phyloP scores from a whole-genome alignment of 768 basidiomycete species.

The Mycena galericulata region DNA sequence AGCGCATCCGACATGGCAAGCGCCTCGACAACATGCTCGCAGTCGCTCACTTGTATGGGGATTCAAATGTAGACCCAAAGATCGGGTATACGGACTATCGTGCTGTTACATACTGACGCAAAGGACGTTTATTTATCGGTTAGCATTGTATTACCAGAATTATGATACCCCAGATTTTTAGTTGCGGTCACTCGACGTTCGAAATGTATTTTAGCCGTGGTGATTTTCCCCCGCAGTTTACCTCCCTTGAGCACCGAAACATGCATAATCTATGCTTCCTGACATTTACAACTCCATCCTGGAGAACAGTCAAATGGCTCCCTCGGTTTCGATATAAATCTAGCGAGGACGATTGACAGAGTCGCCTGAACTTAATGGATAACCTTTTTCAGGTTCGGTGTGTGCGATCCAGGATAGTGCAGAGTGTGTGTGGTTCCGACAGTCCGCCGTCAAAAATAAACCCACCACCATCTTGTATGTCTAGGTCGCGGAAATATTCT shows the following conservation, averaged over 20 bases:
- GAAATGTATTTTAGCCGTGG: too few species aligned
- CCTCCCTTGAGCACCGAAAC: too few species aligned
- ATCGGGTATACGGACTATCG: slow-evolving; percentile 45
- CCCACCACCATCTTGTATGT: slow-evolving; percentile 1
- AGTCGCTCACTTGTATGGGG: slow-evolving; percentile 36
- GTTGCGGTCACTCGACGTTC: too few species aligned
- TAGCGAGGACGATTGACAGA: too few species aligned
- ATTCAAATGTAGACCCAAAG: slow-evolving; percentile 31
- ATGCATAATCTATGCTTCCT: too few species aligned
- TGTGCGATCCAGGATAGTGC: slow-evolving; percentile 14
- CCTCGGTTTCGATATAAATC: too few species aligned
- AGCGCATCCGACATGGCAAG: slow-evolving; percentile 41
- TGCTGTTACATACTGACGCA: slow-evolving; percentile 19
- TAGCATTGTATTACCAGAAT: not conserved
- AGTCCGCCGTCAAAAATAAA: not conserved
- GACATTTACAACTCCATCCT: too few species aligned
- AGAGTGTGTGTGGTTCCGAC: slow-evolving; percentile 8
- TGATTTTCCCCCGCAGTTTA: too few species aligned
- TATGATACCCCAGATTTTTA: too few species aligned
- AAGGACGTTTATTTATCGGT: not conserved
- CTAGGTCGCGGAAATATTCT: slow-evolving; percentile 19
- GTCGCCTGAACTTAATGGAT: too few species aligned
- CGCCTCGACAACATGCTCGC: slow-evolving; percentile 39
- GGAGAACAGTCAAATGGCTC: too few species aligned
- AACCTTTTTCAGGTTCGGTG: not conserved